These are phyloP conservation scores for Salicornia ramosissima DNA, from an alignment of 148 eudicot species.

Conservation along the genomic window DNA sequence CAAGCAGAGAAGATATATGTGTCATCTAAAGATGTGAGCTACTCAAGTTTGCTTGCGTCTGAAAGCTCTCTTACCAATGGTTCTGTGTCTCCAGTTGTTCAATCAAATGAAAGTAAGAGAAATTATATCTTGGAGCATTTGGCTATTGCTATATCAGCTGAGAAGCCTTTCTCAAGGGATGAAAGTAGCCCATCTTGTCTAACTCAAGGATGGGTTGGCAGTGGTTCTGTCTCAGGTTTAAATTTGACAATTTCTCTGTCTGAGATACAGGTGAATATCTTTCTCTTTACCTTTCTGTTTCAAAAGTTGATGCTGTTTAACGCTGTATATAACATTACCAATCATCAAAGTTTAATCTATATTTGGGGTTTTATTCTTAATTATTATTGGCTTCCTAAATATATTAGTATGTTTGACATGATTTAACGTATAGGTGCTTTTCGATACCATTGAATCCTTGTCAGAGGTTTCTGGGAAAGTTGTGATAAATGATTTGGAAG, in stretches of 20 bases:
- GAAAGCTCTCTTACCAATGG: slow-evolving; percentile 28
- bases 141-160: slow-evolving; percentile 45
- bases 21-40: slow-evolving; percentile 34
- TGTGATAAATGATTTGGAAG: slow-evolving; percentile 28
- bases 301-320: background rate
- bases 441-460: slow-evolving; percentile 51
- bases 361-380: slow-evolving; percentile 6
- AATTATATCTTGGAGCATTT: slow-evolving; percentile 56
- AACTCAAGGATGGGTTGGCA: slow-evolving; percentile 65
- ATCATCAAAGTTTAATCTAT: background rate
- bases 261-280: slow-evolving; percentile 61
- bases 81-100: slow-evolving; percentile 21
- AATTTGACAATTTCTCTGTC: slow-evolving; percentile 65
- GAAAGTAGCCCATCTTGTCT: slow-evolving; percentile 25
- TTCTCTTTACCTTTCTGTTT: background rate
- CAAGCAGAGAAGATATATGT: slow-evolving; percentile 26
- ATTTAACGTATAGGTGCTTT: slow-evolving; percentile 50
- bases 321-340: background rate
- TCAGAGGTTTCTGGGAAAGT: slow-evolving; percentile 43
- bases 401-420: slow-evolving; percentile 11
- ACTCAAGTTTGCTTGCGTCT: slow-evolving; percentile 36
- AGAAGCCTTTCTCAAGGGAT: slow-evolving; percentile 40
- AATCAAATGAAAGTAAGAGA: slow-evolving; percentile 34
- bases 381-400: slow-evolving; percentile 6
- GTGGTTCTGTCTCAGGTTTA: slow-evolving; percentile 65